Evolutionary conservation across 176 grass and related monocot genomes (phyloP), one percentile per base, ranked within the genome.

Genomic region (Carex littledalei): DNA sequence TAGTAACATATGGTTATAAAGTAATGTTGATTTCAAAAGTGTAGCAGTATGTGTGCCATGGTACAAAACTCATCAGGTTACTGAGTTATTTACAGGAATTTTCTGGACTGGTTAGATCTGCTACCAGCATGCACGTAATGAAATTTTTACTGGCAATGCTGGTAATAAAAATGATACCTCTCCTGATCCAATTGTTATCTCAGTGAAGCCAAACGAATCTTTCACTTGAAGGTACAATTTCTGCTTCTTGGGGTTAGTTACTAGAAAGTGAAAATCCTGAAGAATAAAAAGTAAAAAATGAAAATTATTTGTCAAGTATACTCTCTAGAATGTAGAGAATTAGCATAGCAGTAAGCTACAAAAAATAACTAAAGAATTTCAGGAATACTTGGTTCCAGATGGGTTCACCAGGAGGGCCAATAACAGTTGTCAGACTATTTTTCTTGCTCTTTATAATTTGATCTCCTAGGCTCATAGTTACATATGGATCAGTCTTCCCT

Each of bases 401-500:
- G 47, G 96, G 96, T 86, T 95, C 88, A 57, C 82, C 96, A 45
- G 96, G 96, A 66, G 74, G 83, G 32, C 96, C 96, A 89, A 87
- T 99, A 24, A 99, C 93, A 21, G 93, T 95, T 81, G 96, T 99
- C 88, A 94, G 93, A 67, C 96, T 95, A 87, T 99, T 99, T 78
- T 95, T 99, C 87, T 99, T 99, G 81, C 96, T 99, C 80, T 91
- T 92, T 87, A 99, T 95, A 5, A 86, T 88, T 88, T 99, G 96
- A 89, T 99, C 93, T 63, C 88, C 93, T 20, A 99, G 84, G 84
- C 78, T 95, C 87, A 99, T 86, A 32, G 87, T 83, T 87, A 95
- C 96, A n/a, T 95, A 95, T 82, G 96, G 96, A 86, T 99, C 96
- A 29, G 93, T 99, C 87, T 99, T 95, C 12, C 91, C 96, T 99